phyloP scores from a whole-genome alignment of 2,329 filamentous ascomycete genomes.

The Raffaelea arxii region DNA sequence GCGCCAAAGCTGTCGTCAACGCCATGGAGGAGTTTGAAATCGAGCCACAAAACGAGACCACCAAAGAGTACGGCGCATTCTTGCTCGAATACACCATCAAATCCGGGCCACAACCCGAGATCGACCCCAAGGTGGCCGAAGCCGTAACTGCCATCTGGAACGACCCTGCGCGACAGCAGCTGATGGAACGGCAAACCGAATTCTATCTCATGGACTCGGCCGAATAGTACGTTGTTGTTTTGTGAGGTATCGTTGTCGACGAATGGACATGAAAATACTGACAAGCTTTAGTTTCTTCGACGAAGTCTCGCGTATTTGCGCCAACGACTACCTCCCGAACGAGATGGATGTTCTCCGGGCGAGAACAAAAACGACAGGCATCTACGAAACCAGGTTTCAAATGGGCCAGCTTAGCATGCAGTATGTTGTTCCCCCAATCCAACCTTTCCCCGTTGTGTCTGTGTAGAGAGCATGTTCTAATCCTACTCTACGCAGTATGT shows the following conservation, averaged over 20 bases:
- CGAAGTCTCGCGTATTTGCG: constrained; percentile 76
- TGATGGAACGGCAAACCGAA: constrained; percentile 91
- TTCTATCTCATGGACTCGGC: constrained; percentile 99
- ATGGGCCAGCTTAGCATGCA: constrained; percentile 99
- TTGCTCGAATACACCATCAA: constrained; percentile 83
- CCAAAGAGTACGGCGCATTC: constrained; percentile 67
- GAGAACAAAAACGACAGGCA: constrained; percentile 96
- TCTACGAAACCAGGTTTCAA: constrained; percentile 96
- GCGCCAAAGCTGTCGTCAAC: constrained; percentile 82
- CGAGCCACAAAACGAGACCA: constrained; percentile 61
- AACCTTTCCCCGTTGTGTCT: too few species aligned
- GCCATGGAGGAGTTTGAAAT: constrained; percentile 91
- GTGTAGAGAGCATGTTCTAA: too few species aligned
- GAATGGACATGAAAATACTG: background rate
- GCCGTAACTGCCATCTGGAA: constrained; percentile 85
- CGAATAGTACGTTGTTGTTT: constrained; percentile 66
- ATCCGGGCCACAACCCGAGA: constrained; percentile 74
- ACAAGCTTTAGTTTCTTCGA: constrained; percentile 77
- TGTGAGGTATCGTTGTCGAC: background rate
- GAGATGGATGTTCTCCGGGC: constrained; percentile 94
- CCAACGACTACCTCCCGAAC: constrained; percentile 77
- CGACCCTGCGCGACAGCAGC: constrained; percentile 69
- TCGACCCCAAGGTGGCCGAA: constrained; percentile 71
- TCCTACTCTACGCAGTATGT: constrained; percentile 60
- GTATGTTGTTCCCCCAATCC: constrained; percentile 52